Base-by-base conservation (phyloP, 805 yeast species). In the Kodamaea fukazawae region DNA sequence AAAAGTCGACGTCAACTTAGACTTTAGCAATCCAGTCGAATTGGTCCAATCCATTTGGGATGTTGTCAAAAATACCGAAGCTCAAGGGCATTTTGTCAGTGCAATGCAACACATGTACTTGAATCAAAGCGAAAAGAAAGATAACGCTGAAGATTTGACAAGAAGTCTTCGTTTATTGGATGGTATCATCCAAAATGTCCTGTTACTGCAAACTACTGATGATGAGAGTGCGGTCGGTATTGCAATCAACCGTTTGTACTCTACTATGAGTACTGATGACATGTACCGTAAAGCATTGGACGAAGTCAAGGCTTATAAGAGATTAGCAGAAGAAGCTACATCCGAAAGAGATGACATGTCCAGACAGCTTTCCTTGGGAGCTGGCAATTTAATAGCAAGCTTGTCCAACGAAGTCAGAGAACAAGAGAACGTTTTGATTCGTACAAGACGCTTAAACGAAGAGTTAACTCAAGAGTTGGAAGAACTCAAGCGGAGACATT, bases 221-320 rank as follows among this genome's bases (percentile, higher is more conserved):
- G 75, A 76, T 38, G 45, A 73, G 67, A 38, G 70, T 48, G 55
- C 86, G 11, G 71, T 87, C 47, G 86, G 83, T 38, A 78, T 85
- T 34, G 86, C 95, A 1, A 80, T 90, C 26, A 88, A 86, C 52
- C 70, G 79, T 40, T 66, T 91, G 33, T 70, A 79, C 43, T 81
- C 87, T 31, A 74, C 85, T 18, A 70, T 90, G 54, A 81, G 81
- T 49, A 86, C 96, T 0, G 96, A 91, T 57, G 95, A 87, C 39
- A 81, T 83, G 62, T 95, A 95, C 9, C 71, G 80, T 38, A 73
- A 84, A 44, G 95, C 96, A 4, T 43, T 62, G 30, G 59, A 54
- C 15, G 59, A 53, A 34, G 48, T 45, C 22, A 51, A 49, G 25
- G 37, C 34, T 18, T 51, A 42, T 32, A 50, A 51, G 47, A 49